phyloP scores from a whole-genome alignment of 2,329 filamentous ascomycete genomes.

The Fusarium hostae region DNA sequence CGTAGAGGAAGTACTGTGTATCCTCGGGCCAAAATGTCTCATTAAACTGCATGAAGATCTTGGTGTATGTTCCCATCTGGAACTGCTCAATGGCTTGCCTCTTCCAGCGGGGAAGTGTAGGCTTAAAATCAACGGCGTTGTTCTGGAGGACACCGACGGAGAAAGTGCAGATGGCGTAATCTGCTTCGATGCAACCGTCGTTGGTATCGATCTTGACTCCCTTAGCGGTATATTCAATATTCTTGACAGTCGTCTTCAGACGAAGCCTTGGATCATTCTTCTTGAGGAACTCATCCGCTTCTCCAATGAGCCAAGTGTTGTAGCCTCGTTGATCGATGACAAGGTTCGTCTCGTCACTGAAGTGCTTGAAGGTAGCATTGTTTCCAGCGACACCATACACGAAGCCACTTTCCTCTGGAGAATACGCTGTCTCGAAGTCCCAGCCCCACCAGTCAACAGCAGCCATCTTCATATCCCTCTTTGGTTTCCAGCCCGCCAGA shows the following conservation, averaged over 20 bases:
- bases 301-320: slow-evolving; percentile 63
- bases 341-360: slow-evolving; percentile 68
- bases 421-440: slow-evolving; percentile 68
- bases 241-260: slow-evolving; percentile 67
- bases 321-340: slow-evolving; percentile 71
- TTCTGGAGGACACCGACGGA: slow-evolving; percentile 75
- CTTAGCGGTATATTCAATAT: slow-evolving; percentile 61
- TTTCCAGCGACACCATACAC: slow-evolving; percentile 65
- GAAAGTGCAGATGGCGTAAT: slow-evolving; percentile 74
- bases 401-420: slow-evolving; percentile 66
- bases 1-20: slow-evolving; percentile 58
- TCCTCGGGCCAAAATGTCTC: slow-evolving; percentile 70
- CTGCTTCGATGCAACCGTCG: slow-evolving; percentile 68
- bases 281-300: slow-evolving; percentile 67
- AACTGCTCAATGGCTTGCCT: slow-evolving; percentile 70
- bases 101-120: slow-evolving; percentile 72
- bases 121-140: slow-evolving; percentile 66
- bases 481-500: slow-evolving; percentile 71
- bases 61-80: slow-evolving; percentile 77
- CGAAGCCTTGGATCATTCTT: slow-evolving; percentile 65
- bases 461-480: slow-evolving; percentile 59
- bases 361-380: slow-evolving; percentile 72
- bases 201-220: slow-evolving; percentile 65
- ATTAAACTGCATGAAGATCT: slow-evolving; percentile 77
- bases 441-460: slow-evolving; percentile 66